Evolutionary conservation across 2,329 filamentous ascomycete genomes (phyloP).

Genomic region (Neopestalotiopsis clavispora): DNA sequence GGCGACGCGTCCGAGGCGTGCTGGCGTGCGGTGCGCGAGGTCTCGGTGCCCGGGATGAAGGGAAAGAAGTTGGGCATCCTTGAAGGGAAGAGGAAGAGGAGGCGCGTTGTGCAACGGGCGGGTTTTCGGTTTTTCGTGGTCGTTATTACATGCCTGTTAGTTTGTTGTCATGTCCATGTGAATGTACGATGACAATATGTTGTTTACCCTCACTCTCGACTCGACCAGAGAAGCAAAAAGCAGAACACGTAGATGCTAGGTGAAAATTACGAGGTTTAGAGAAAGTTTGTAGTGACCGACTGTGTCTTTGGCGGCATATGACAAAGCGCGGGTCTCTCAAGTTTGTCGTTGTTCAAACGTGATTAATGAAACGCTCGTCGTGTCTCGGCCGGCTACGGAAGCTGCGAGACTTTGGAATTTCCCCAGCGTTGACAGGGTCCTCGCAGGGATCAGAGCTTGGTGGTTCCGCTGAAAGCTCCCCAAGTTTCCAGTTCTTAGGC

Average conservation of each 20-base stretch:
- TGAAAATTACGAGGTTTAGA: neutral
- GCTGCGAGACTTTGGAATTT: neutral
- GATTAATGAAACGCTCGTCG: neutral
- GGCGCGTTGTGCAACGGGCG: neutral
- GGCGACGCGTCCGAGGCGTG: constrained; percentile 60
- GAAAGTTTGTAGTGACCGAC: neutral
- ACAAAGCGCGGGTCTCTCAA: too few species aligned
- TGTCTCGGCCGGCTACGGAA: neutral
- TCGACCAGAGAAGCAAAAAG: neutral
- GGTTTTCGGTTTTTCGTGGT: neutral
- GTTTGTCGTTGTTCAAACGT: neutral
- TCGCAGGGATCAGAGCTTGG: neutral
- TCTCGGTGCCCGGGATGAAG: constrained; percentile 69
- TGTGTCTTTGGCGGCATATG: neutral
- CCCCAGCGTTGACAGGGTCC: neutral
- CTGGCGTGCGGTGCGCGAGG: constrained; percentile 48
- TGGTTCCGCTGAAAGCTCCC: neutral
- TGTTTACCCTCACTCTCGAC: neutral
- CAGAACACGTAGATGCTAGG: neutral
- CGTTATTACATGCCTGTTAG: constrained; percentile 10
- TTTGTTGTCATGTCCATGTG: neutral
- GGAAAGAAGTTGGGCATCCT: constrained; percentile 69
- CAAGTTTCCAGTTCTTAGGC: neutral
- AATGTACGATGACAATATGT: neutral
- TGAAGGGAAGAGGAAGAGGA: neutral